Base-by-base conservation (phyloP, 768 basidiomycete genomes). In the Hebeloma cylindrosporum region DNA sequence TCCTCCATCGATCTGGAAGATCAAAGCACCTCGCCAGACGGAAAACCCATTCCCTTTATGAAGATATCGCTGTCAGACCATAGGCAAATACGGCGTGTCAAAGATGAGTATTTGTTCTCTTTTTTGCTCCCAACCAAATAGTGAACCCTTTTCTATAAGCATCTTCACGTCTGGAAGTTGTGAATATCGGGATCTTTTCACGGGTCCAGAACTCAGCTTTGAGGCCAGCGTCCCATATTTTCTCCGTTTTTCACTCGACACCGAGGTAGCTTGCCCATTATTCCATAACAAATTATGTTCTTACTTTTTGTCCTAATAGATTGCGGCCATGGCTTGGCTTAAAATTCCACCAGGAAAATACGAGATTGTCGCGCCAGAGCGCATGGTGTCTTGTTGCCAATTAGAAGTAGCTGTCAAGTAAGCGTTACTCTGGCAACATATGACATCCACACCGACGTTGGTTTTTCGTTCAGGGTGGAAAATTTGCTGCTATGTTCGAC, bases 301-400 rank as follows among this genome's bases (percentile, higher is more conserved):
- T 26, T 26, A 23, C 13, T 8, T 14, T 13, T 35, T 8, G 23
- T 42, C 13, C 5, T 25, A 8, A 43, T 45, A 93, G 89, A 80
- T 96, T 20, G 81, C 88, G 29, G 90, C 93, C 9, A 93, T 97
- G 91, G 91, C 93, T 59, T 97, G 94, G 93, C 80, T 97, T 28
- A 89, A 94, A 64, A 66, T 94, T 14, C 84, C 83, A 3, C 76
- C 82, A 1, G 85, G 85, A 3, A 77, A 79, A 53, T 96, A 94
- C 59, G 65, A 71, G 7, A 56, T 89, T 20, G 43, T 83, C 10
- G 56, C 72, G 1, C 69, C 67, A 4, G 71, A 70, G 26, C 66
- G 72, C 16, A 85, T 77, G 55, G 74, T 74, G 34, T 93, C 93
- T 3, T 73, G 74, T 43, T 96, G 92, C 62, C 94, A 97, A 62